A percentile compares a stretch with the other conserved stretches of the same genome.
Conservation (phyloP, 106 monocot genomes). For the Platanthera guangdongensis region DNA sequence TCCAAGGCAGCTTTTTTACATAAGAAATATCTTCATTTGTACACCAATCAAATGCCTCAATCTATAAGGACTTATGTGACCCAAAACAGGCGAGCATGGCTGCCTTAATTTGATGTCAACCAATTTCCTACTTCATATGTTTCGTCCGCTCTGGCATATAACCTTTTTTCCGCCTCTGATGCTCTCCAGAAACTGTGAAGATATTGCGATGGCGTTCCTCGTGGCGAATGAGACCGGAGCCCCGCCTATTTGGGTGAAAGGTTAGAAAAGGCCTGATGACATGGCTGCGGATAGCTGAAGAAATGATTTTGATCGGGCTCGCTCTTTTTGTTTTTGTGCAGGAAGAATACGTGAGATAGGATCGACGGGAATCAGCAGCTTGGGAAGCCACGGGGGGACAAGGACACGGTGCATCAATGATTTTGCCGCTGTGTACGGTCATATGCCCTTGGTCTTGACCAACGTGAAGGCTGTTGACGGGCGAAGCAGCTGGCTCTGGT, state of each 20-base stretch:
- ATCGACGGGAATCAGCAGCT: constrained; percentile 51
- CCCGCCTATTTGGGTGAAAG: constrained; percentile 75
- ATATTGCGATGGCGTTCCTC: constrained; percentile 76
- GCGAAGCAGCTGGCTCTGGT: constrained; percentile 62
- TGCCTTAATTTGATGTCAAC: not conserved
- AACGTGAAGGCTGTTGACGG: constrained; percentile 49
- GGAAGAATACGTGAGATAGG: constrained; percentile 56
- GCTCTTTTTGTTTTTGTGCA: constrained; percentile 8
- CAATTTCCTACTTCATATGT: not conserved
- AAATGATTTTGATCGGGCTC: not conserved
- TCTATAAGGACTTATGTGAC: constrained; percentile 56
- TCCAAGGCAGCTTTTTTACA: constrained; percentile 88
- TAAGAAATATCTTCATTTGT: constrained; percentile 58
- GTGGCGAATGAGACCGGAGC: constrained; percentile 51
- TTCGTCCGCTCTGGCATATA: not conserved
- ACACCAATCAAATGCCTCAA: constrained; percentile 55
- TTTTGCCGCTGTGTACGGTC: constrained; percentile 45
- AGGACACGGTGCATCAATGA: constrained; percentile 53
- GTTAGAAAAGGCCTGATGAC: constrained; percentile 11
- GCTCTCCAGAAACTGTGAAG: constrained; percentile 61
- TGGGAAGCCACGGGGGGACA: constrained; percentile 32
- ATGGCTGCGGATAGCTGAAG: not conserved
- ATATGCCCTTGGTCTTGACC: constrained; percentile 42
- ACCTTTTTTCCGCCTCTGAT: not conserved
- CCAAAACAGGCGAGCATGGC: constrained; percentile 27